phyloP scores from a whole-genome alignment of 345 rosid species.

The Arabidopsis arenosa region DNA sequence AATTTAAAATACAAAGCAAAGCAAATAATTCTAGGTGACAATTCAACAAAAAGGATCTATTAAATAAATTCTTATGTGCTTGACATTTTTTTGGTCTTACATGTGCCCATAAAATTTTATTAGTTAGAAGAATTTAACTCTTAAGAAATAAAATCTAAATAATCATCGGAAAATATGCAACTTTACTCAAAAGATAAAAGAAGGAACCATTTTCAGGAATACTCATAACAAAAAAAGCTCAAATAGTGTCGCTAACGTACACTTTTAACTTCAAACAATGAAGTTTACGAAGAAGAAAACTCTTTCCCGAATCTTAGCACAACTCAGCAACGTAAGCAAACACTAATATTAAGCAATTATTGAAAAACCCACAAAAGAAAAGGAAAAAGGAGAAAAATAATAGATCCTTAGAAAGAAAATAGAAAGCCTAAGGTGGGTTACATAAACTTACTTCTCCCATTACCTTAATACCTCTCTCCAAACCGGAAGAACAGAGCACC shows the following conservation, averaged over 20 bases:
- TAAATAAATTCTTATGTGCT: no score
- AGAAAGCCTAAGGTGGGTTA: conserved; percentile 19
- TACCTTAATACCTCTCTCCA: conserved; percentile 83
- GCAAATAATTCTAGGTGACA: no score
- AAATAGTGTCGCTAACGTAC: conserved; percentile 6
- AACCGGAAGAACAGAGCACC: conserved; percentile 94
- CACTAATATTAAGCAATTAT: conserved; percentile 35
- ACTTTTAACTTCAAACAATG: conserved; percentile 23
- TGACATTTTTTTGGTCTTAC: no score
- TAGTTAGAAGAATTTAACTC: no score
- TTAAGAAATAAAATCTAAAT: no score
- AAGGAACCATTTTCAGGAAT: background rate
- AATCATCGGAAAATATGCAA: background rate
- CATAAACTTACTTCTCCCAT: conserved; percentile 24
- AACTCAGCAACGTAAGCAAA: conserved; percentile 35
- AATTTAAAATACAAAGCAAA: no score
- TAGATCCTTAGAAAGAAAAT: conserved; percentile 18
- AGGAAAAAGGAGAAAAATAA: background rate
- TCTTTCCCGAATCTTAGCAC: conserved; percentile 24
- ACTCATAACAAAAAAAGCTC: conserved; percentile 3
- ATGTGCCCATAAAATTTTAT: no score
- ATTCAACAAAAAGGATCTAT: no score
- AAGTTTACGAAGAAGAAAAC: conserved; percentile 23
- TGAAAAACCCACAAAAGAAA: background rate
- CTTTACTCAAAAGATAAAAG: background rate